Conservation (phyloP, 148 eudicot species). For the Dianthus caryophyllus region DNA sequence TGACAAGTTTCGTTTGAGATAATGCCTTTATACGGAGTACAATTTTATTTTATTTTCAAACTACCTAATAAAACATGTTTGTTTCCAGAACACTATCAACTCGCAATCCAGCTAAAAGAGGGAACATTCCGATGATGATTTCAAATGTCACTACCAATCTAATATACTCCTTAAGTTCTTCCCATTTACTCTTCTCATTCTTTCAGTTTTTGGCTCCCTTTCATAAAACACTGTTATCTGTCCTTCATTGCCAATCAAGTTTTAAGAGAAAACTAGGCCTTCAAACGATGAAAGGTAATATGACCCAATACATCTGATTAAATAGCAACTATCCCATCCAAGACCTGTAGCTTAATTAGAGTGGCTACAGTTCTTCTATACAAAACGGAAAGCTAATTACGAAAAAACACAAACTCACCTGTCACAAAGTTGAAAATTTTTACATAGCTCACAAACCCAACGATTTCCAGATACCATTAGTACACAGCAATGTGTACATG, state of each 20-base stretch:
- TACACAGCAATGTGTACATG: conserved; percentile 76
- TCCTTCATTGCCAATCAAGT: background rate
- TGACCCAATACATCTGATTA: background rate
- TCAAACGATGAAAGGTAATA: background rate
- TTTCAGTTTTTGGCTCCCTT: no score
- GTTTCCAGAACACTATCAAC: no score
- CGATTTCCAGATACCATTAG: conserved; percentile 80
- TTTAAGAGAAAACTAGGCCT: background rate
- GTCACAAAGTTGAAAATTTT: conserved; percentile 88
- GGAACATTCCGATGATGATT: no score
- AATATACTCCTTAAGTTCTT: no score
- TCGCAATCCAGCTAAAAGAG: no score
- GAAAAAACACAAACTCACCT: conserved; percentile 39
- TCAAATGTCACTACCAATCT: no score
- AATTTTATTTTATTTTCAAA: no score
- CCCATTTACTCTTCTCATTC: no score
- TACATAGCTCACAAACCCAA: conserved; percentile 87
- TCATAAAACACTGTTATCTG: no score
- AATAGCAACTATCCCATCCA: background rate
- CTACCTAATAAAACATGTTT: no score
- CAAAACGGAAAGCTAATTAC: background rate
- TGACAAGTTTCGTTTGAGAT: background rate
- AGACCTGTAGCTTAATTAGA: background rate
- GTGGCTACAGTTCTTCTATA: background rate
- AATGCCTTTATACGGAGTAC: no score